Evolutionary conservation across 495 filamentous ascomycete genomes (phyloP).

Genomic region (Penicillium subrubescens): DNA sequence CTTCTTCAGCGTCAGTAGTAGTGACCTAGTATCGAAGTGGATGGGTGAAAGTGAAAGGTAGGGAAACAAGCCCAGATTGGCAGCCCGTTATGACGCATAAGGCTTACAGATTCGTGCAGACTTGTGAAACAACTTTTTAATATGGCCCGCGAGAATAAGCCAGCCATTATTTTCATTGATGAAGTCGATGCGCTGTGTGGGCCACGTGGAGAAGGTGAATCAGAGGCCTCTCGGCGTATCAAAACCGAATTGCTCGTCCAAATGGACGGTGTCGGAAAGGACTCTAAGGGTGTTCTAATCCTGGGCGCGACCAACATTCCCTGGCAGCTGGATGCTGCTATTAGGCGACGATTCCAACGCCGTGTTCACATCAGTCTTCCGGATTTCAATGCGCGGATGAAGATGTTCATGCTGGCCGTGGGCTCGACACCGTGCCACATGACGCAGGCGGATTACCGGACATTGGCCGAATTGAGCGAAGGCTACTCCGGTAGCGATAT

Average conservation of each 20-base stretch:
- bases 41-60: slow-evolving; percentile 99
- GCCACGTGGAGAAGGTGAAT: slow-evolving; percentile 95
- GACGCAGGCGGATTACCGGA: slow-evolving; percentile 72
- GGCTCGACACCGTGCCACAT: slow-evolving; percentile 89
- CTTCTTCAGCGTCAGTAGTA: slow-evolving; percentile 98
- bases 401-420: slow-evolving; percentile 95
- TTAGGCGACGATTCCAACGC: slow-evolving; percentile 93
- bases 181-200: slow-evolving; percentile 98
- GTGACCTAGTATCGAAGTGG: slow-evolving; percentile 97
- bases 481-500: slow-evolving; percentile 97
- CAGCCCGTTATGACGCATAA: slow-evolving; percentile 1
- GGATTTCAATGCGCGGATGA: slow-evolving; percentile 83
- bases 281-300: slow-evolving; percentile 90
- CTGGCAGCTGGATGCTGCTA: slow-evolving; percentile 98
- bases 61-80: background rate
- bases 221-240: slow-evolving; percentile 93
- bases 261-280: slow-evolving; percentile 98
- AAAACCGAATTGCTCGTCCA: slow-evolving; percentile 98
- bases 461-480: slow-evolving; percentile 78
- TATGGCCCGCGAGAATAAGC: slow-evolving; percentile 98
- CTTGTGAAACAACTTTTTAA: slow-evolving; percentile 96
- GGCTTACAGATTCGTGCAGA: slow-evolving; percentile 48
- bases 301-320: slow-evolving; percentile 98
- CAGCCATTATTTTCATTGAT: slow-evolving; percentile 99
- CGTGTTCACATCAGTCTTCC: slow-evolving; percentile 94